Evolutionary conservation across 768 basidiomycete species (phyloP).

Genomic region (Cantharellus cinnabarinus): DNA sequence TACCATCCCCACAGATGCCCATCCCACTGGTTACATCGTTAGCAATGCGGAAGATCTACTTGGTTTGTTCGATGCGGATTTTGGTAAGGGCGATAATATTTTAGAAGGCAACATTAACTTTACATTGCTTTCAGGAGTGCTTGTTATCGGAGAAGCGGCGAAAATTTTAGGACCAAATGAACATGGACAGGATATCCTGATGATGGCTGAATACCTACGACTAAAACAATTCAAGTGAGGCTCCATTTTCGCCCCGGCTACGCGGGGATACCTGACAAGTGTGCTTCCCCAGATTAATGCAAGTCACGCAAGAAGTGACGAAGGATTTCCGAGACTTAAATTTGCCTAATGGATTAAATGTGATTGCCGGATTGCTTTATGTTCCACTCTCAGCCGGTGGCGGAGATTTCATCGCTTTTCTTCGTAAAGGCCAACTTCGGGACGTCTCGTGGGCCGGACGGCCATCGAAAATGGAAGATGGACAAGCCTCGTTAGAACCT

Average conservation of each 20-base stretch:
- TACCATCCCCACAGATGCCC: constrained; percentile 40
- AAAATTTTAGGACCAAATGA: constrained; percentile 50
- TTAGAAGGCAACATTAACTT: too few species aligned
- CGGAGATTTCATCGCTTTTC: constrained; percentile 61
- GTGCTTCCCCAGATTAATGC: constrained; percentile 29
- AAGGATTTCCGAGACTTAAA: constrained; percentile 54
- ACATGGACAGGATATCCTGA: constrained; percentile 57
- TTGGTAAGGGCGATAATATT: too few species aligned
- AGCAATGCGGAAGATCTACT: constrained; percentile 65
- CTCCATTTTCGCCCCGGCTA: background rate
- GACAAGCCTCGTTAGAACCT: constrained; percentile 35
- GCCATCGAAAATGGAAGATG: constrained; percentile 28
- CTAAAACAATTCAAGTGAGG: constrained; percentile 48
- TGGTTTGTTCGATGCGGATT: constrained; percentile 58
- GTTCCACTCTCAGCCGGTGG: constrained; percentile 55
- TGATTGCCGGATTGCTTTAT: constrained; percentile 53
- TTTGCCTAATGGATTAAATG: constrained; percentile 33
- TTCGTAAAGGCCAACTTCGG: constrained; percentile 53
- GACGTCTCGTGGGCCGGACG: constrained; percentile 64
- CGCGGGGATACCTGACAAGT: background rate
- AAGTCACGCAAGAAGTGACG: constrained; percentile 47
- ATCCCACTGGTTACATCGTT: constrained; percentile 59
- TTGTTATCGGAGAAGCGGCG: constrained; percentile 49
- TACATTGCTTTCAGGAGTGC: constrained; percentile 21
- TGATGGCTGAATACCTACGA: constrained; percentile 62